Percentiles rank a stretch among this genome's conserved stretches.
Conservation (phyloP, 495 filamentous ascomycete genomes). For the Penicillium antarcticum region DNA sequence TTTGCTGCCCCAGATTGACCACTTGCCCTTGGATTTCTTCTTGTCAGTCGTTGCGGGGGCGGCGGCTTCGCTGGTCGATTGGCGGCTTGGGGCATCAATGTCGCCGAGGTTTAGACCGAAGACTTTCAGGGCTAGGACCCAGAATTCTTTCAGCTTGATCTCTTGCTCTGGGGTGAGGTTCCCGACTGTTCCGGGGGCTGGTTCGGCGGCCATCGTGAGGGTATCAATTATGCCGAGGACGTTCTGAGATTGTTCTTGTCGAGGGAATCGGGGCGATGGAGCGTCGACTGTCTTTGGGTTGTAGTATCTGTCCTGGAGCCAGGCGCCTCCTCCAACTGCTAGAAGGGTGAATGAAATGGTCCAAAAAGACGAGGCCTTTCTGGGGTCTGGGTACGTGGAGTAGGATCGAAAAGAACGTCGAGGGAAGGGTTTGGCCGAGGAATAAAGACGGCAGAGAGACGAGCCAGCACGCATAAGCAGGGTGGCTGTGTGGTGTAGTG, state of each 20-base stretch:
- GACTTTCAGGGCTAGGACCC: conserved; percentile 72
- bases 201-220: conserved; percentile 39
- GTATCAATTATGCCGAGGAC: conserved; percentile 43
- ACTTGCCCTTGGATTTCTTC: conserved; percentile 63
- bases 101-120: conserved; percentile 60
- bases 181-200: conserved; percentile 73
- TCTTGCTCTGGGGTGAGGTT: conserved; percentile 88
- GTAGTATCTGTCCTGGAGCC: conserved; percentile 34
- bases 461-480: conserved; percentile 39
- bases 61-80: conserved; percentile 15
- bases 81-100: conserved; percentile 19
- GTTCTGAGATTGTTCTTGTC: conserved; percentile 14
- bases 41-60: conserved; percentile 37
- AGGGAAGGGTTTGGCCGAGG: conserved; percentile 32
- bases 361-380: conserved; percentile 39
- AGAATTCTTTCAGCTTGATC: conserved; percentile 82
- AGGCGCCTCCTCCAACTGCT: conserved; percentile 32
- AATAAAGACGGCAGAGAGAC: conserved; percentile 29
- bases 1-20: conserved; percentile 56
- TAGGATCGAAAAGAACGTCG: conserved; percentile 20
- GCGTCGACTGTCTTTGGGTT: conserved; percentile 8
- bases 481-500: not conserved
- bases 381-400: conserved; percentile 35
- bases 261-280: conserved; percentile 2
- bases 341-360: conserved; percentile 32